Conservation (phyloP, 2,329 filamentous ascomycete species). For the Fusarium beomiforme region DNA sequence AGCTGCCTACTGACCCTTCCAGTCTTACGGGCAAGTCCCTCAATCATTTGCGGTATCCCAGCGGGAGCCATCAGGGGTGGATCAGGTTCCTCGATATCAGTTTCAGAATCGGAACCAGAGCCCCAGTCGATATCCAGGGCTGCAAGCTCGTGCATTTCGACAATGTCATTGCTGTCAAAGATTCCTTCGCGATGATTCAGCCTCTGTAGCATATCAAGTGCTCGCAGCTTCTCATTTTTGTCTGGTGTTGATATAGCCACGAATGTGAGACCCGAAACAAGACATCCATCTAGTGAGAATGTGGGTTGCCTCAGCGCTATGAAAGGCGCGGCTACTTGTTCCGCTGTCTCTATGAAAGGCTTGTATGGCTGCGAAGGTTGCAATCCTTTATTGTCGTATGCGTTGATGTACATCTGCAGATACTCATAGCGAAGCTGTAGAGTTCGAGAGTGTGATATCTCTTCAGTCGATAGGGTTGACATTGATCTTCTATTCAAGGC, state of each 20-base stretch:
- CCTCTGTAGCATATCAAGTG: background rate
- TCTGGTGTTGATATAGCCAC: background rate
- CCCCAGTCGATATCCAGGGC: background rate
- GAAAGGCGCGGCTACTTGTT: background rate
- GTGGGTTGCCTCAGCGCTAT: background rate
- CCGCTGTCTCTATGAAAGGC: background rate
- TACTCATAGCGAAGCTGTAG: background rate
- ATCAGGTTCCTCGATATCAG: background rate
- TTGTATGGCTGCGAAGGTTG: background rate
- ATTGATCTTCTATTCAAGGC: background rate
- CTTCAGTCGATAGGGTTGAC: background rate
- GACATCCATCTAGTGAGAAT: background rate
- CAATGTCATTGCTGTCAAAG: slow-evolving; percentile 12
- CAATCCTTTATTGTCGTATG: background rate
- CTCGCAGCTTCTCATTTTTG: accelerated
- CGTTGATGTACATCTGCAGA: background rate
- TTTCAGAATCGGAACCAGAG: background rate
- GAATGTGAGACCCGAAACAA: background rate
- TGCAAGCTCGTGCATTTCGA: background rate
- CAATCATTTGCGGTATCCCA: slow-evolving; percentile 9
- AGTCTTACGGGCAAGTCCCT: background rate
- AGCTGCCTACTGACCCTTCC: background rate
- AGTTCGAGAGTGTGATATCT: background rate
- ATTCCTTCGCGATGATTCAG: slow-evolving; percentile 9
- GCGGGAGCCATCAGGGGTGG: background rate